phyloP scores from a whole-genome alignment of 805 yeast genomes.

The Teunomyces aglyptinius region DNA sequence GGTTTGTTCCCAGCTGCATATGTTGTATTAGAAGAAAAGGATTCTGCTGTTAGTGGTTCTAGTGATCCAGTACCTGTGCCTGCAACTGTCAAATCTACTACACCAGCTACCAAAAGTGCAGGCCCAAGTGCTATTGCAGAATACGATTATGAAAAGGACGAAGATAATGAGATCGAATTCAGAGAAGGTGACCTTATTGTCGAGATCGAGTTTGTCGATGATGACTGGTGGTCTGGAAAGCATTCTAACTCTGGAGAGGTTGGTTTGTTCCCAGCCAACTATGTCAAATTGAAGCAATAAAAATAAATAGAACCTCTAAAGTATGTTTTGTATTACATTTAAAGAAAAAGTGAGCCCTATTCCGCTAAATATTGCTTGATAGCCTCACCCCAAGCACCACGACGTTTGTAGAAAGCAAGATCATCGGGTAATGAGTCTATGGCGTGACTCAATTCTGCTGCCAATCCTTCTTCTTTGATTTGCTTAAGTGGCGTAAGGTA shows the following conservation, averaged over 20 bases:
- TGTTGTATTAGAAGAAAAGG: constrained; percentile 32
- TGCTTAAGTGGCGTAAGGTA: constrained; percentile 30
- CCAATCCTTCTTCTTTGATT: constrained; percentile 33
- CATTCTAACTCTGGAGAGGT: constrained; percentile 62
- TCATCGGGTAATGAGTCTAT: constrained; percentile 40
- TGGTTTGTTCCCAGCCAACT: constrained; percentile 90
- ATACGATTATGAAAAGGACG: constrained; percentile 84
- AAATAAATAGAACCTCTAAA: not conserved
- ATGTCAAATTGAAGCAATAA: constrained; percentile 46
- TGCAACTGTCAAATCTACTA: constrained; percentile 7
- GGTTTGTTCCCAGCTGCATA: constrained; percentile 61
- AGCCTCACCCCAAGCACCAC: constrained; percentile 39
- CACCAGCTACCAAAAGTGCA: constrained; percentile 12
- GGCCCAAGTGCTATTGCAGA: constrained; percentile 57
- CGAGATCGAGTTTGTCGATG: constrained; percentile 85
- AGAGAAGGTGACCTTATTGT: constrained; percentile 78
- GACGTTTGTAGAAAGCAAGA: constrained; percentile 35
- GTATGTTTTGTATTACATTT: not conserved
- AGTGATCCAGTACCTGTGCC: constrained; percentile 13
- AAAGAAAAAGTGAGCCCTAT: not conserved
- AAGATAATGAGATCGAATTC: constrained; percentile 86
- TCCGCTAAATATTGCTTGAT: constrained; percentile 28
- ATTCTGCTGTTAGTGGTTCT: constrained; percentile 10
- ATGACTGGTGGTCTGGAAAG: constrained; percentile 96
- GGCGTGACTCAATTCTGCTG: constrained; percentile 27